phyloP scores from a whole-genome alignment of 768 basidiomycete species.

The Lyophyllum semitale region DNA sequence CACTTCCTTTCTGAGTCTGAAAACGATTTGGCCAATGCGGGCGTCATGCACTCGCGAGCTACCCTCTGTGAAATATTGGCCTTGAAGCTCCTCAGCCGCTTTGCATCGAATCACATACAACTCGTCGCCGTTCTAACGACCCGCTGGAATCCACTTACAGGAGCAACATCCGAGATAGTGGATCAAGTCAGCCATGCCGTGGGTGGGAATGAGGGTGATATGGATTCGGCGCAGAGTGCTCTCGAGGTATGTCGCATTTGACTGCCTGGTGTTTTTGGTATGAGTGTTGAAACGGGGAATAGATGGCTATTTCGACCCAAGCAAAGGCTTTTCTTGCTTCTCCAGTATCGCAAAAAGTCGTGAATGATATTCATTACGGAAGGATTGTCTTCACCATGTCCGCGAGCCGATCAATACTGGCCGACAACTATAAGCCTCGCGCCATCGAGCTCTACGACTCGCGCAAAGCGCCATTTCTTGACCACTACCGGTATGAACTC shows the following conservation, averaged over 20 bases:
- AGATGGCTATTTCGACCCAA: slow-evolving; percentile 89
- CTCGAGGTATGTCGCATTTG: slow-evolving; percentile 65
- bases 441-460: slow-evolving; percentile 75
- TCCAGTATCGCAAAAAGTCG: slow-evolving; percentile 82
- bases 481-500: slow-evolving; percentile 71
- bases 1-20: slow-evolving; percentile 76
- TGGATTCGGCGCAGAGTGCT: slow-evolving; percentile 76
- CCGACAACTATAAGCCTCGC: slow-evolving; percentile 86
- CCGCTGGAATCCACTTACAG: slow-evolving; percentile 83
- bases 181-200: slow-evolving; percentile 63
- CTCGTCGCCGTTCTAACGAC: slow-evolving; percentile 79
- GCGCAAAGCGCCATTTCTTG: slow-evolving; percentile 68
- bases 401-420: slow-evolving; percentile 72
- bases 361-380: slow-evolving; percentile 87
- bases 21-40: slow-evolving; percentile 75
- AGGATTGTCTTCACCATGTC: slow-evolving; percentile 66
- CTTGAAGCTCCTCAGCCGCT: slow-evolving; percentile 79
- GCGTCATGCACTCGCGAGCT: slow-evolving; percentile 67
- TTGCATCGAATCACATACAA: slow-evolving; percentile 74
- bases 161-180: slow-evolving; percentile 67
- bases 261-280: background rate
- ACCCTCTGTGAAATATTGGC: slow-evolving; percentile 87
- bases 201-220: slow-evolving; percentile 59
- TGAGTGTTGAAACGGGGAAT: background rate
- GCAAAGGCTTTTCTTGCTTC: slow-evolving; percentile 84